Evolutionary conservation across 2,329 filamentous ascomycete species (phyloP).

Genomic region (Aspergillus flavus): DNA sequence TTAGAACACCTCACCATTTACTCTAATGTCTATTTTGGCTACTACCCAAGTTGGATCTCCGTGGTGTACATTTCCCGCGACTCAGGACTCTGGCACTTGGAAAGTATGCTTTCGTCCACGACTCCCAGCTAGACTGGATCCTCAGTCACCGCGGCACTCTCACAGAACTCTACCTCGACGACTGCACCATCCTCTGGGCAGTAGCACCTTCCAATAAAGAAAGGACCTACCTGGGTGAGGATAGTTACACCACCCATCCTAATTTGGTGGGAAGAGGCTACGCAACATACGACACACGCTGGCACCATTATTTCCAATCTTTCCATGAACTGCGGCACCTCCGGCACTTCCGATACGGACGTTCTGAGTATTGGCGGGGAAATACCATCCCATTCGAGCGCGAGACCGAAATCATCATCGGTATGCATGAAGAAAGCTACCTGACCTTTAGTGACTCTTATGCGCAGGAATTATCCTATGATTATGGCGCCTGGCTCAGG

Average conservation of each 20-base stretch:
- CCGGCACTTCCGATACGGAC: constrained; percentile 18
- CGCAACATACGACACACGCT: constrained; percentile 17
- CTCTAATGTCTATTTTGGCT: constrained; percentile 44
- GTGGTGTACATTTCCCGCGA: constrained; percentile 37
- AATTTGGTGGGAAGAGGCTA: not conserved
- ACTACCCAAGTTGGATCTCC: constrained; percentile 44
- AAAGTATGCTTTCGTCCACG: constrained; percentile 47
- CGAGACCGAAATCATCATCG: constrained; percentile 18
- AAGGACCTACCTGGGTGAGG: not conserved
- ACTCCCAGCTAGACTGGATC: constrained; percentile 53
- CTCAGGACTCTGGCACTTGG: constrained; percentile 46
- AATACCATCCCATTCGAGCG: constrained; percentile 22
- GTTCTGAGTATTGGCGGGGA: not conserved
- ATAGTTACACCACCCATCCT: not conserved
- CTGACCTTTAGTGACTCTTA: constrained; percentile 15
- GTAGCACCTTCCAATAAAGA: constrained; percentile 6
- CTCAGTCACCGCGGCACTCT: constrained; percentile 42
- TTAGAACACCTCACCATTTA: constrained; percentile 46
- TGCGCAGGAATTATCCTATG: too few species aligned
- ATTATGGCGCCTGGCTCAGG: too few species aligned
- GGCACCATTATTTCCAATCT: constrained; percentile 24
- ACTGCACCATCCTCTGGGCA: constrained; percentile 42
- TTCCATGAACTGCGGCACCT: constrained; percentile 21
- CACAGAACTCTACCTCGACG: constrained; percentile 46
- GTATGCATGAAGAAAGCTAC: constrained; percentile 19